A percentile compares a stretch with the other conserved stretches of the same genome.
phyloP scores from a whole-genome alignment of 2,329 filamentous ascomycete species.

The Ophiostoma ulmi region DNA sequence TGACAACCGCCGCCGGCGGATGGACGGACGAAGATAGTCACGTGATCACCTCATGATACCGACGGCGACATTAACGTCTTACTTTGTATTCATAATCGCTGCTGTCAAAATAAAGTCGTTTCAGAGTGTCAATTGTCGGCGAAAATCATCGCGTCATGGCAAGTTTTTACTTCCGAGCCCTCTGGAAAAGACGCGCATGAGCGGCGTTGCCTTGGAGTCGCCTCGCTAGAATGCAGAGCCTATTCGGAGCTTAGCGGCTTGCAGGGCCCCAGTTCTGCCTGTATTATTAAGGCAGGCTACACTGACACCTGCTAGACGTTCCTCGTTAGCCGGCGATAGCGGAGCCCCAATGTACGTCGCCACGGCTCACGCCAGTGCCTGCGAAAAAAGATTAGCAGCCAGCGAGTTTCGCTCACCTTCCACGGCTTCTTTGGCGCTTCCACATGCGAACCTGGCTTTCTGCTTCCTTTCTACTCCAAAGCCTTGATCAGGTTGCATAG shows the following conservation, averaged over 20 bases:
- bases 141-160: background rate
- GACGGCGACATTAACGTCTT: background rate
- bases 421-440: conserved; percentile 21
- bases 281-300: conserved; percentile 26
- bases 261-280: conserved; percentile 17
- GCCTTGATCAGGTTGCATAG: background rate
- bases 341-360: conserved; percentile 21
- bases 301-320: background rate
- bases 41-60: background rate
- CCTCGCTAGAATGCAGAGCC: background rate
- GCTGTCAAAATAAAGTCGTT: background rate
- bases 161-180: background rate
- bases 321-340: conserved; percentile 23
- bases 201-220: conserved; percentile 7
- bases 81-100: background rate
- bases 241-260: conserved; percentile 20
- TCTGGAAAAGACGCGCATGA: background rate
- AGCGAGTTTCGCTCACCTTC: conserved; percentile 24
- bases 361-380: conserved; percentile 20
- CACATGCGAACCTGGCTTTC: conserved; percentile 18
- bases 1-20: background rate
- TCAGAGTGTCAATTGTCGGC: background rate
- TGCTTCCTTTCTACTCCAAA: background rate
- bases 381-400: conserved; percentile 18
- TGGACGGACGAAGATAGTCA: background rate